Percentiles rank a stretch among this genome's conserved stretches.
Conservation (phyloP, 352 stramenopile genomes). For the Phytophthora megakarya region DNA sequence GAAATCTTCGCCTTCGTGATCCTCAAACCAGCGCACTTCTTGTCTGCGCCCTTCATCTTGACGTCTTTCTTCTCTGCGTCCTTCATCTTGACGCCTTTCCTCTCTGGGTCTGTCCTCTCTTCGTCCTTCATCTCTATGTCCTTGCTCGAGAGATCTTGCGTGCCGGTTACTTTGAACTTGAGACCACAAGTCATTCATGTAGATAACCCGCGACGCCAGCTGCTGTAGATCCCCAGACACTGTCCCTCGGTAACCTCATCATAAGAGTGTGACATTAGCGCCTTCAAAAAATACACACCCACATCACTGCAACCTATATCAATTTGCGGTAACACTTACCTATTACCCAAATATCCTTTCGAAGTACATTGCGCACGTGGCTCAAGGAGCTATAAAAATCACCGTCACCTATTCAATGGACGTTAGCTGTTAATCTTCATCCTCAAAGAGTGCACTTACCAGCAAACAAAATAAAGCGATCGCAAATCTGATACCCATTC, state of each 20-base stretch:
- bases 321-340: conserved; percentile 46
- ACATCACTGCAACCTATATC: background rate
- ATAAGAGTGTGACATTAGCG: background rate
- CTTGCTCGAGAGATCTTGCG: conserved; percentile 15
- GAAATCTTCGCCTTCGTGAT: conserved; percentile 28
- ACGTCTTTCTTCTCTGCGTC: conserved; percentile 1
- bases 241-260: conserved; percentile 66
- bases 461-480: conserved; percentile 83
- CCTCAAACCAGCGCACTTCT: conserved; percentile 30
- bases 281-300: background rate
- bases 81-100: conserved; percentile 12
- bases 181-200: conserved; percentile 70
- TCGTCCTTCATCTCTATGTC: conserved; percentile 15
- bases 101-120: conserved; percentile 25
- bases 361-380: conserved; percentile 77
- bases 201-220: conserved; percentile 76
- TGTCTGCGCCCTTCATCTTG: no score
- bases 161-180: conserved; percentile 37
- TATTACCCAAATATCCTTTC: conserved; percentile 87
- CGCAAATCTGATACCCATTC: conserved; percentile 58
- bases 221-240: conserved; percentile 83
- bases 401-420: conserved; percentile 58
- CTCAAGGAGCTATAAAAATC: conserved; percentile 89
- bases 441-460: conserved; percentile 35
- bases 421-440: background rate